These are phyloP conservation scores for Hypomontagnella submonticulosa DNA, from an alignment of 495 filamentous ascomycete genomes.

Conservation along the genomic window DNA sequence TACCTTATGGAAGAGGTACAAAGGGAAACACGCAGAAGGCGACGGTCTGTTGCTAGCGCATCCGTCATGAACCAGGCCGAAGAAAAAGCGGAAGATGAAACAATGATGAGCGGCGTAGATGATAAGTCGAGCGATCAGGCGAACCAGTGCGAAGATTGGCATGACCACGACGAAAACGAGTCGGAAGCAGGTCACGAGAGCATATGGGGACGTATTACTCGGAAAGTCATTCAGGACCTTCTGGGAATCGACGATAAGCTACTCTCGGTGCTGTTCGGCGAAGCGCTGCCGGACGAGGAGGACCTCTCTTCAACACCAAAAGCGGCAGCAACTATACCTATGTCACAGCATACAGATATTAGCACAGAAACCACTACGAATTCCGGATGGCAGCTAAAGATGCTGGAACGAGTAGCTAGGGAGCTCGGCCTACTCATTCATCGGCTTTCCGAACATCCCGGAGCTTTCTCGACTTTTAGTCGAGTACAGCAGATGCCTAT, in stretches of 20 bases:
- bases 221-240: constrained; percentile 85
- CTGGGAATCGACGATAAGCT: constrained; percentile 90
- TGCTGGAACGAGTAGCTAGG: constrained; percentile 84
- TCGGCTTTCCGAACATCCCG: constrained; percentile 80
- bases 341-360: constrained; percentile 23
- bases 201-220: constrained; percentile 83
- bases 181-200: constrained; percentile 63
- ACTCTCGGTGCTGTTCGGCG: constrained; percentile 87
- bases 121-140: constrained; percentile 50
- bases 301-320: constrained; percentile 57
- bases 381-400: constrained; percentile 75
- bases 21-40: constrained; percentile 77
- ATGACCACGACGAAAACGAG: constrained; percentile 53
- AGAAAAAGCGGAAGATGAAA: constrained; percentile 36
- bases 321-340: constrained; percentile 44
- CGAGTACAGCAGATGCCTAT: constrained; percentile 62
- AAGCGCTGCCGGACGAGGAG: constrained; percentile 73
- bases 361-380: constrained; percentile 53
- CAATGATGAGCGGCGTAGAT: constrained; percentile 38
- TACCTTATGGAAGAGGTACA: constrained; percentile 89
- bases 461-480: constrained; percentile 82
- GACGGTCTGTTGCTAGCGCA: constrained; percentile 50
- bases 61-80: constrained; percentile 28
- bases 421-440: constrained; percentile 87
- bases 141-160: constrained; percentile 51